Evolutionary conservation across 2,329 filamentous ascomycete genomes (phyloP).

Genomic region (Fusarium albosuccineum): DNA sequence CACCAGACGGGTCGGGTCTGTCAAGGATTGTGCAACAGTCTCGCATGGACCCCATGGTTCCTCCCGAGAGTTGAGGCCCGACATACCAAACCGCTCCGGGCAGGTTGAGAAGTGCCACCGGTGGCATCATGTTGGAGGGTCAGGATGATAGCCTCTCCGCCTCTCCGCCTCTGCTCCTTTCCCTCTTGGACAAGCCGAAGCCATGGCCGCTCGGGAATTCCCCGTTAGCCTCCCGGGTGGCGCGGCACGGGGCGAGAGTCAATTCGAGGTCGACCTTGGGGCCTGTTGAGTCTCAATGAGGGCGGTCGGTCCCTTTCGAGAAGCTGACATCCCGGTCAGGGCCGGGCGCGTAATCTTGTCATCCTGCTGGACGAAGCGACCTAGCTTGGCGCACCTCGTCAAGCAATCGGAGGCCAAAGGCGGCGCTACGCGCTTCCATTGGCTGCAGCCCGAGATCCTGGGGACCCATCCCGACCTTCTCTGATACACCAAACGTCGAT

Average conservation of each 20-base stretch:
- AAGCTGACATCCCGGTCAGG: constrained; percentile 56
- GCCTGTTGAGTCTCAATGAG: constrained; percentile 10
- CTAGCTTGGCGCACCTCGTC: constrained; percentile 56
- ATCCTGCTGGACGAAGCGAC: constrained; percentile 60
- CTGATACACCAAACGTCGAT: constrained; percentile 29
- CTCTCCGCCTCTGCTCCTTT: not conserved
- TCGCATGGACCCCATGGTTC: constrained; percentile 23
- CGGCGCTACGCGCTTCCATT: constrained; percentile 55
- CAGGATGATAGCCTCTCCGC: not conserved
- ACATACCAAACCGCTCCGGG: constrained; percentile 17
- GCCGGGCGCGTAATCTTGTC: constrained; percentile 66
- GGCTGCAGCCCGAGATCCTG: constrained; percentile 43
- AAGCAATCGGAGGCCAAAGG: constrained; percentile 63
- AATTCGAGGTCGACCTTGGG: constrained; percentile 29
- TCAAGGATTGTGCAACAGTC: constrained; percentile 31
- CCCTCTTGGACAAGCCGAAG: constrained; percentile 4
- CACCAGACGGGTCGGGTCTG: constrained; percentile 26
- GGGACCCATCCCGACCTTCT: constrained; percentile 38
- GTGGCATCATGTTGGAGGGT: not conserved
- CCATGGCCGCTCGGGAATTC: constrained; percentile 10
- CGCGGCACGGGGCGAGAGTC: constrained; percentile 52
- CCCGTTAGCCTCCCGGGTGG: constrained; percentile 45
- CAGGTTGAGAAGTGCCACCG: constrained; percentile 6
- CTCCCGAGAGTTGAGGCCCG: constrained; percentile 22
- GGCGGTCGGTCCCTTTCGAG: constrained; percentile 28